Evolutionary conservation across 139 green algal species (phyloP).

Genomic region (Chlorella sp.): DNA sequence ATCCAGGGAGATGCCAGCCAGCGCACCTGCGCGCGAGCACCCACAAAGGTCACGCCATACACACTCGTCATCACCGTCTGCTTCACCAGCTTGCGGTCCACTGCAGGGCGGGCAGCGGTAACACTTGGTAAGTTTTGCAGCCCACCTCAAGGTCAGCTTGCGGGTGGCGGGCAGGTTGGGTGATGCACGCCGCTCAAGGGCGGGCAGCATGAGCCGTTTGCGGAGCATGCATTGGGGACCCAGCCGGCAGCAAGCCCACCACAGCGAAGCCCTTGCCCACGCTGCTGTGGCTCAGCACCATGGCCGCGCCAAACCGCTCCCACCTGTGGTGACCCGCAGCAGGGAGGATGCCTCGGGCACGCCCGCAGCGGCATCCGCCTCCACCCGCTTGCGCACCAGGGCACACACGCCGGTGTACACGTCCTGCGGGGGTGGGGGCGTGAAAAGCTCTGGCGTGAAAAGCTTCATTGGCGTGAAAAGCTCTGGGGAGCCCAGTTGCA

Average conservation of each 20-base stretch:
- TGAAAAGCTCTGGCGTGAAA: too few relatives aligned
- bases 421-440: conserved; percentile 72
- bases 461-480: too few relatives aligned
- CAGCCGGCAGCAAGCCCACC: too few relatives aligned
- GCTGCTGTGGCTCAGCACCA: too few relatives aligned
- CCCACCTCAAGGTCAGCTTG: too few relatives aligned
- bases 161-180: too few relatives aligned
- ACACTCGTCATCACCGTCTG: conserved; percentile 99
- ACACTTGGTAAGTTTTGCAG: too few relatives aligned
- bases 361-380: conserved; percentile 44
- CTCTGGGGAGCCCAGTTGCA: too few relatives aligned
- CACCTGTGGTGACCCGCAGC: conserved; percentile 17
- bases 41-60: conserved; percentile 96
- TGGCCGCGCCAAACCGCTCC: background rate
- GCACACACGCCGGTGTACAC: conserved; percentile 85
- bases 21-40: conserved; percentile 83
- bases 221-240: too few relatives aligned
- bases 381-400: conserved; percentile 61
- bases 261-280: too few relatives aligned
- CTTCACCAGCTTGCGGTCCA: conserved; percentile 98
- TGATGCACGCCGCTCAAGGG: too few relatives aligned
- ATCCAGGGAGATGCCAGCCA: background rate
- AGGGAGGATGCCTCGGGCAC: conserved; percentile 47
- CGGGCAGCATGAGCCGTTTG: too few relatives aligned
- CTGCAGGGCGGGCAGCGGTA: conserved; percentile 38